Conservation (phyloP, 83 land plant species). For the Diphasiastrum complanatum region DNA sequence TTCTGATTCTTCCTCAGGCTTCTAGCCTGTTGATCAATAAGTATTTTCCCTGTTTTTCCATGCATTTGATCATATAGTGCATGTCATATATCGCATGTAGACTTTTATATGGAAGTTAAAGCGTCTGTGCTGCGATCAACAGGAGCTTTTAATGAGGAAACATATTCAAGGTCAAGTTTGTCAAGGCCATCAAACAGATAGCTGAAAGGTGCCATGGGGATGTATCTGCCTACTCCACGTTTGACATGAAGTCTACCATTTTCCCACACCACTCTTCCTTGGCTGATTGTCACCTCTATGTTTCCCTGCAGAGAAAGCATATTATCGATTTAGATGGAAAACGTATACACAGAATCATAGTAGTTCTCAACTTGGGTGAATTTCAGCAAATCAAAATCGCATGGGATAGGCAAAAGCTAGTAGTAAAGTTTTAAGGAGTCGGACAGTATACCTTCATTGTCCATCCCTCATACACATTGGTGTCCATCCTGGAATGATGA, state of each 20-base stretch:
- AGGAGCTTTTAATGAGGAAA: constrained; percentile 66
- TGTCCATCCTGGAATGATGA: constrained; percentile 85
- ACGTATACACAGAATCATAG: not conserved
- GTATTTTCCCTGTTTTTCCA: no score
- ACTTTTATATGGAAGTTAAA: no score
- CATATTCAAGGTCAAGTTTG: constrained; percentile 53
- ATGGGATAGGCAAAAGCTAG: no score
- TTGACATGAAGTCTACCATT: constrained; percentile 47
- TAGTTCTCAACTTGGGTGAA: not conserved
- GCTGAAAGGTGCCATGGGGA: constrained; percentile 65
- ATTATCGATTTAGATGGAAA: constrained; percentile 2
- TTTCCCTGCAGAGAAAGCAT: constrained; percentile 50
- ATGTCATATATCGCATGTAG: no score
- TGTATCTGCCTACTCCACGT: constrained; percentile 69
- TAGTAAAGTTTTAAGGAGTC: no score
- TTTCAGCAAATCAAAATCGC: not conserved
- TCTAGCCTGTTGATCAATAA: no score
- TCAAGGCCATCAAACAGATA: constrained; percentile 75
- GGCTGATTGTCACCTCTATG: constrained; percentile 77
- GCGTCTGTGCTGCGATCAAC: constrained; percentile 15
- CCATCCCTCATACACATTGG: constrained; percentile 84
- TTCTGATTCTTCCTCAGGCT: no score
- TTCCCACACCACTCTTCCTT: constrained; percentile 89
- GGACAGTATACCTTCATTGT: constrained; percentile 65
- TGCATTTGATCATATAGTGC: no score